phyloP scores from a whole-genome alignment of 2,329 filamentous ascomycete species.

The Fusarium sp. region DNA sequence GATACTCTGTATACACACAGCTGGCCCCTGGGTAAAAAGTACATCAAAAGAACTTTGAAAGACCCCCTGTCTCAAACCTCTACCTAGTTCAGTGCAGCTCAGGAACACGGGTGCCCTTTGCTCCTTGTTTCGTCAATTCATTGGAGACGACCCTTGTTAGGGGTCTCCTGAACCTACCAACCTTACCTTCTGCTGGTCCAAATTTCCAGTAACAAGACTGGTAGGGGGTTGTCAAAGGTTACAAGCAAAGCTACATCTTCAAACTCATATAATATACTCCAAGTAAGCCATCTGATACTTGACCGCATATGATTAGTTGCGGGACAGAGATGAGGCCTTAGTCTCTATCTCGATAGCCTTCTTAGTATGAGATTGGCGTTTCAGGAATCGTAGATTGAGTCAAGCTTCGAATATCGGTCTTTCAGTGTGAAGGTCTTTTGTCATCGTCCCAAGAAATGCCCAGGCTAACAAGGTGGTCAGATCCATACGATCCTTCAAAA shows the following conservation, averaged over 20 bases:
- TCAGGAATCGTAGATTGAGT: background rate
- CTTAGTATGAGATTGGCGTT: background rate
- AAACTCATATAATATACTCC: constrained; percentile 4
- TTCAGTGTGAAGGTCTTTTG: background rate
- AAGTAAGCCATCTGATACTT: background rate
- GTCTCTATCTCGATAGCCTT: background rate
- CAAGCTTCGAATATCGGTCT: background rate
- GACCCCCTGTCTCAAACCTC: constrained; percentile 27
- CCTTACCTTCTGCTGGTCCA: constrained; percentile 47
- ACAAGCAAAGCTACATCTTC: constrained; percentile 1
- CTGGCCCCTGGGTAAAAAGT: background rate
- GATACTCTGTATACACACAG: background rate
- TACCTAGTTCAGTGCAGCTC: constrained; percentile 31
- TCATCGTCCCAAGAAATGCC: constrained; percentile 2
- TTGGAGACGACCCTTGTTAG: constrained; percentile 43
- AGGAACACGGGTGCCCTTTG: constrained; percentile 28
- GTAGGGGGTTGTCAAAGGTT: constrained; percentile 15
- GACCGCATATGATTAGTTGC: background rate
- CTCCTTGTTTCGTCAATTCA: constrained; percentile 41
- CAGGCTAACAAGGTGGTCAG: constrained; percentile 8
- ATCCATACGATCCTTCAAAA: constrained; percentile 23
- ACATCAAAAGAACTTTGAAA: constrained; percentile 25
- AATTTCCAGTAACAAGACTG: constrained; percentile 47
- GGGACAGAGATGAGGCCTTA: background rate
- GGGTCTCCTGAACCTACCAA: constrained; percentile 38